Evolutionary conservation across 2,329 filamentous ascomycete genomes (phyloP), one percentile per base, ranked within the genome.

Genomic region (Capronia americana): DNA sequence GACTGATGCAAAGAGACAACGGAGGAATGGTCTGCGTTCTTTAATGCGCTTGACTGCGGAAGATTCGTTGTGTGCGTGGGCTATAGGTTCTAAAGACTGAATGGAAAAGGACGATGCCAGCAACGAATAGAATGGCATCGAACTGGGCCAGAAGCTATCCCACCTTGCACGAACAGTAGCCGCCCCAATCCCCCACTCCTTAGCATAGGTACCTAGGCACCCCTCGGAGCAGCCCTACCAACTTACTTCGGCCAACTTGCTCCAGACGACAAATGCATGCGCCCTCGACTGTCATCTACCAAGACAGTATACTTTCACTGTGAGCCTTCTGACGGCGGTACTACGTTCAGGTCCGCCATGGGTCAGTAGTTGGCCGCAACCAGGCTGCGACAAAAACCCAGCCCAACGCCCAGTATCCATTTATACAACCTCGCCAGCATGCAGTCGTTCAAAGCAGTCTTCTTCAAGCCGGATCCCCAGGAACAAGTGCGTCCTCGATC

Each of bases 381-480:
- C 32, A 26, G 51, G 23, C 57, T 32, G 38, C 23, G 30, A 30
- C 32, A 34, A 50, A 44, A 32, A n/a, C 24, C 53, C 51, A 61
- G 20, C 24, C 44, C 50, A 12, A 8, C 23, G 50, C 26, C 44
- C 32, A 53, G 8, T 30, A 44, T 23, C 17, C 48, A n/a, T 26
- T 1, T 12, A 51, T 12, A 10, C 48, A 12, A 63, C 12, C 26
- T 20, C 34, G 38, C 44, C 58, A 79, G 73, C 75, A 98, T 98
- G 95, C 92, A 98, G 83, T 87, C 91, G 51, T 84, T 98, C 77
- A 92, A 88, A 79, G 85, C 90, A 66, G 88, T 97, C 75, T 94
- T 98, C 81, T 92, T 89, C 79, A 94, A 92, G 80, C 94, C 95
- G 44, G 93, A 96, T 76, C 95, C 95, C 53, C 91, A 96, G 79